Conservation (phyloP, 1,139 yeast species). For the Taphrina flavorubra region DNA sequence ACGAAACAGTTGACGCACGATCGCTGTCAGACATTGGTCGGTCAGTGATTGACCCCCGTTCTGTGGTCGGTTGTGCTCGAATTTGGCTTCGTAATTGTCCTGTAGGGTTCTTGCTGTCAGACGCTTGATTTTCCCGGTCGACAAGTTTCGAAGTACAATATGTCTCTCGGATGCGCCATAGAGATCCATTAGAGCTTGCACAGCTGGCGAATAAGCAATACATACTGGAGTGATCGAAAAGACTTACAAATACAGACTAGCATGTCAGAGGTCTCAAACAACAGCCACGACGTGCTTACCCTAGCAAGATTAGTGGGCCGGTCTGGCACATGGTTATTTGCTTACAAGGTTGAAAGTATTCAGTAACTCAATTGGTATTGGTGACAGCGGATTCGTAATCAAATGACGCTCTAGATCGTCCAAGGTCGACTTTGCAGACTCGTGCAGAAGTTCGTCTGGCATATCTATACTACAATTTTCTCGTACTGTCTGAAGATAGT, state of each 20-base stretch:
- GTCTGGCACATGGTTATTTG: neutral
- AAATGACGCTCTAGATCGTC: constrained; percentile 14
- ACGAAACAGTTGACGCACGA: neutral
- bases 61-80: neutral
- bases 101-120: constrained; percentile 21
- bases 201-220: neutral
- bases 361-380: constrained; percentile 25
- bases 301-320: neutral
- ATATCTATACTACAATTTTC: neutral
- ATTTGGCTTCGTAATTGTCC: constrained; percentile 23
- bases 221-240: neutral
- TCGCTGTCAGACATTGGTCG: neutral
- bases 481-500: neutral
- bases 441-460: constrained; percentile 12
- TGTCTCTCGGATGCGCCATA: constrained; percentile 25
- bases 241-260: constrained; percentile 28
- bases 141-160: constrained; percentile 20
- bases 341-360: constrained; percentile 30
- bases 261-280: neutral
- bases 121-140: constrained; percentile 21
- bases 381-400: constrained; percentile 1
- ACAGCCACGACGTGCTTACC: neutral
- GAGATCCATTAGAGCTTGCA: constrained; percentile 19
- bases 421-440: constrained; percentile 13
- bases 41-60: neutral